Base-by-base conservation (phyloP, 1,284 basidiomycete species). In the Trametes sp. region DNA sequence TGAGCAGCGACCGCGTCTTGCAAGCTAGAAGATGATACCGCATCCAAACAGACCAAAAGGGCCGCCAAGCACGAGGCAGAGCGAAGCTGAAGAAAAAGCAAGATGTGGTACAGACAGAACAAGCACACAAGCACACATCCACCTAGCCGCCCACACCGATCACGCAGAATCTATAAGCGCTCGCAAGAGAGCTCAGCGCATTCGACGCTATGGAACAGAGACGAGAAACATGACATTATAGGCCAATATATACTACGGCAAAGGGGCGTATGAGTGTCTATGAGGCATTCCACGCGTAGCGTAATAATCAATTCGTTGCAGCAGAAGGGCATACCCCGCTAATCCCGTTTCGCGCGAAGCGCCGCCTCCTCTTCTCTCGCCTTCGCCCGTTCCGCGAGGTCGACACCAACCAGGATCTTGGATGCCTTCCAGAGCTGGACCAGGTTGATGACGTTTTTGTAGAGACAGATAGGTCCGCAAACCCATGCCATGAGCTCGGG, bases 401-500 rank as follows among this genome's bases (percentile, higher is more conserved):
- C 94, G 13, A 96, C 91, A 5, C 95, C 94, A 24, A 96, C 94
- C 16, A 96, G 84, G 70, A 97, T 93, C 82, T 98, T 98, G 19
- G 93, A 93, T 28, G 97, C 97, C 77, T 99, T 99, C 96, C 96
- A 98, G 69, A 98, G 89, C 77, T 99, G 98, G 8, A 99, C 96
- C 48, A 93, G 78, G 77, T 98, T 98, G 81, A 99, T 95, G 64
- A 97, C 73, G 76, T 99, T 98, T 83, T 99, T 99, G 65, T 84
- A 77, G 11, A 88, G 74, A 73, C 89, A 97, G 59, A 98, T 81
- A 1, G 91, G 93, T 70, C 86, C 83, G 41, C 86, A 90, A 53
- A 88, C 23, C 21, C 81, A 68, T 0, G 92, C 95, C 64, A 96
- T 76, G 10, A 92, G 70, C 75, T 94, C 87, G 0, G 96, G 90